These are phyloP conservation scores for Lanmaoa rubissima DNA, from an alignment of 768 basidiomycete species.

Conservation along the genomic window DNA sequence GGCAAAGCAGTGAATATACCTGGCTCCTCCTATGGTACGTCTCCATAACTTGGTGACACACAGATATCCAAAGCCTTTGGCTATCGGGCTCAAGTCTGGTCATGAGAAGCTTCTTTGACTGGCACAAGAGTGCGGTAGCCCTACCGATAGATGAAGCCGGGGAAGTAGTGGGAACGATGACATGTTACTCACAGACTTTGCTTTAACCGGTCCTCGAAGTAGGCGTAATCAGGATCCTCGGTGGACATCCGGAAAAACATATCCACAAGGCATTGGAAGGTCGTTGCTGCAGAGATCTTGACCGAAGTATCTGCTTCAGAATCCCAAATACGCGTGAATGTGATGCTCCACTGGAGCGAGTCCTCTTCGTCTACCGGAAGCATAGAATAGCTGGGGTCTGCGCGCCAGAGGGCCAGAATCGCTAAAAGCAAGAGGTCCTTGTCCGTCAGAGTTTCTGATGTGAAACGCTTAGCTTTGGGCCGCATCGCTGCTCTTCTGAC, in stretches of 20 bases:
- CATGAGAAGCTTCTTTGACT: slow-evolving; percentile 56
- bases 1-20: slow-evolving; percentile 32
- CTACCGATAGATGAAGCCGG: slow-evolving; percentile 9
- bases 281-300: slow-evolving; percentile 57
- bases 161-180: neutral
- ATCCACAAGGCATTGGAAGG: slow-evolving; percentile 46
- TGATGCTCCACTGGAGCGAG: slow-evolving; percentile 46
- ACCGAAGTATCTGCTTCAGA: slow-evolving; percentile 61
- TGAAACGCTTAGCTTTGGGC: slow-evolving; percentile 60
- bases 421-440: slow-evolving; percentile 68
- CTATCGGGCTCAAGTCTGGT: slow-evolving; percentile 57
- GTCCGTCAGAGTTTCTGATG: slow-evolving; percentile 60
- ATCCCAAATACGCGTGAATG: slow-evolving; percentile 56
- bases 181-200: slow-evolving; percentile 42
- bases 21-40: slow-evolving; percentile 49
- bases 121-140: slow-evolving; percentile 37
- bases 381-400: slow-evolving; percentile 53
- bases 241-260: slow-evolving; percentile 43
- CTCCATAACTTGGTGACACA: slow-evolving; percentile 59
- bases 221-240: slow-evolving; percentile 35
- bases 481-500: slow-evolving; percentile 50
- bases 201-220: slow-evolving; percentile 46
- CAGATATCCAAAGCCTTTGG: slow-evolving; percentile 68
- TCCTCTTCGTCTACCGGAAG: slow-evolving; percentile 41
- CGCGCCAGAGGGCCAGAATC: slow-evolving; percentile 68